Evolutionary conservation across 2,329 filamentous ascomycete species (phyloP), one percentile per base, ranked within the genome.

Genomic region (Cercospora sp.): DNA sequence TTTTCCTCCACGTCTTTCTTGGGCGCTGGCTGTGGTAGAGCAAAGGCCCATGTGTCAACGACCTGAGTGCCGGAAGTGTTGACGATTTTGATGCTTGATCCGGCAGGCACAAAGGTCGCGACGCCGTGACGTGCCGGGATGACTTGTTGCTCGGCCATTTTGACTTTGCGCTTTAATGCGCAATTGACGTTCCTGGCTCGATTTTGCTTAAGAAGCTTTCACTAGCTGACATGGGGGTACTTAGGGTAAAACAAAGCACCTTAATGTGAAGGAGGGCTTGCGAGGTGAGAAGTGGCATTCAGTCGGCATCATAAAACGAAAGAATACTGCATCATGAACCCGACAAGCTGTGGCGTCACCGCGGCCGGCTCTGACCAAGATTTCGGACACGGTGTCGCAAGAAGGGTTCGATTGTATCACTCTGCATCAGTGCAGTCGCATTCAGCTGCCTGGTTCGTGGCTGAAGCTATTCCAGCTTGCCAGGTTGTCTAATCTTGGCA

Each of bases 51-150:
- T 26, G 81, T 82, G 66, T 83, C 82, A 26, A 84, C 78, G 9
- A 83, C 80, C 74, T 85, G 83, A 57, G 80, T 81, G n/a, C 83
- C 83, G 67, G 82, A 83, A 0, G 81, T 83, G 66, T 84, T 84
- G 66, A 84, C 79, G 51, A 85, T 82, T 73, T 84, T 84, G 75
- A 85, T 83, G 2, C 78, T 80, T 65, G 82, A 78, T 20, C 82
- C 83, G 23, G 80, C 78, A 4, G 83, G 83, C 66, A 85, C 83
- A 66, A 84, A 84, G 1, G 83, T 84, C 10, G 83, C 83, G 7
- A 82, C 82, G 69, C 82, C 83, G 77, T 84, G 82, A 62, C 82
- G 78, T 20, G 83, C 83, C 10, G 82, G 82, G 64, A 85, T 83
- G 1, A 79, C 81, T 67, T 84, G 83, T 16, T 67, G 70, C 66